Evolutionary conservation across 208 protist genomes (phyloP), one percentile per base, ranked within the genome.

Genomic region (Crithidia fasciculata): DNA sequence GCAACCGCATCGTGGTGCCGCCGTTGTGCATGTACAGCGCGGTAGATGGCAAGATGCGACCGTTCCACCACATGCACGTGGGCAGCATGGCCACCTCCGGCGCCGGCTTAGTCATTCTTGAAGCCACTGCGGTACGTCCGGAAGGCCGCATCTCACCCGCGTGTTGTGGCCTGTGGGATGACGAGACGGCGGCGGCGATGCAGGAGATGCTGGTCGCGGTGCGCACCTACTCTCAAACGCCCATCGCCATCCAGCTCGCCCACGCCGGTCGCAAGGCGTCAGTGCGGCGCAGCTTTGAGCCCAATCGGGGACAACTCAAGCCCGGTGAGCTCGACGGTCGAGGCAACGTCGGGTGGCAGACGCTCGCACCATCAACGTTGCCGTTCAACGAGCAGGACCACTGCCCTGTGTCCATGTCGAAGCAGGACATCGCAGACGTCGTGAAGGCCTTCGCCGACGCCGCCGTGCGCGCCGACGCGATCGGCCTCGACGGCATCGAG

Each of bases 401-500:
- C 8, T 7, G 53, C 0, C 80, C 74, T 4, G 82, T 79, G 56
- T 89, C 85, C 49, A 85, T 90, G 19, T 82, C 72, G 3, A 41
- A 19, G 44, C 43, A 37, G 55, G 79, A 82, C 41, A 78, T 93
- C 36, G 54, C 55, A 12, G 10, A 50, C 7, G 81, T 87, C 43
- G 83, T 89, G 41, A 60, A 79, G 50, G 61, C 76, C 55, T 94
- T 83, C 57, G 75, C 56, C 37, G 54, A 55, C 8, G 84, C 78
- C 2, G 89, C 88, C 37, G 55, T 55, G 63, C 76, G 89, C 5
- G 87, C 89, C 43, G 36, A 69, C 40, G 69, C 66, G 47, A 82
- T 81, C 8, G 90, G 90, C 5, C 90, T 94, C 54, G 88, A 93
- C 66, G 93, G 88, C 50, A 80, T 97, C 5, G 90, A 97, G 80